phyloP scores from a whole-genome alignment of 2,329 filamentous ascomycete genomes.

The Biscogniauxia mediterranea region DNA sequence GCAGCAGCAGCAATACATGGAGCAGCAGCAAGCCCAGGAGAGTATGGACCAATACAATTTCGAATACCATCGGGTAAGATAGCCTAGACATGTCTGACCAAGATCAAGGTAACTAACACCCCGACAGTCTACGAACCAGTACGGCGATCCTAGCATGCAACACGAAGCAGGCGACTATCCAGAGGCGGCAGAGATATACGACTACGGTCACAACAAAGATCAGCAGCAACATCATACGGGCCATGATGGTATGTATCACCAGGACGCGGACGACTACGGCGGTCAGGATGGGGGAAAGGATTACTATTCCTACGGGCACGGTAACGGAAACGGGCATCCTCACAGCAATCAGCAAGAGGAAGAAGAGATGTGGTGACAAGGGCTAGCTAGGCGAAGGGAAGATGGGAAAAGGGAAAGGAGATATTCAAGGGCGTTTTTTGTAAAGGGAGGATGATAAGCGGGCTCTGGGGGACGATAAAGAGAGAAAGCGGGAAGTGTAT shows the following conservation, averaged over 20 bases:
- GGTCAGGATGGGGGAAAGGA: constrained; percentile 23
- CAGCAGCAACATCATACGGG: constrained; percentile 30
- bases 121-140: constrained; percentile 43
- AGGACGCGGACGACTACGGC: constrained; percentile 33
- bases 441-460: not conserved
- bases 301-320: constrained; percentile 28
- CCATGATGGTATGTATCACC: constrained; percentile 39
- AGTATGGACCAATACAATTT: constrained; percentile 51
- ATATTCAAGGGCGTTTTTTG: no score
- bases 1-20: constrained; percentile 41
- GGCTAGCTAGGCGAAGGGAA: constrained; percentile 1
- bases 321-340: constrained; percentile 26
- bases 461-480: no score
- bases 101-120: constrained; percentile 12
- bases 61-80: constrained; percentile 52
- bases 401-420: constrained; percentile 1
- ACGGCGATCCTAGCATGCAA: constrained; percentile 43
- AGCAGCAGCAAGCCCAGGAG: constrained; percentile 44
- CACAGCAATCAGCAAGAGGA: constrained; percentile 32
- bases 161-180: constrained; percentile 47
- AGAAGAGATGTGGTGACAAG: constrained; percentile 44
- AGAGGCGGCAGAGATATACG: constrained; percentile 52
- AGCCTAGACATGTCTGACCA: not conserved
- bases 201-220: constrained; percentile 49
- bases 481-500: no score